phyloP scores from a whole-genome alignment of 2,329 filamentous ascomycete species.

The Paraphaeosphaeria minitans region DNA sequence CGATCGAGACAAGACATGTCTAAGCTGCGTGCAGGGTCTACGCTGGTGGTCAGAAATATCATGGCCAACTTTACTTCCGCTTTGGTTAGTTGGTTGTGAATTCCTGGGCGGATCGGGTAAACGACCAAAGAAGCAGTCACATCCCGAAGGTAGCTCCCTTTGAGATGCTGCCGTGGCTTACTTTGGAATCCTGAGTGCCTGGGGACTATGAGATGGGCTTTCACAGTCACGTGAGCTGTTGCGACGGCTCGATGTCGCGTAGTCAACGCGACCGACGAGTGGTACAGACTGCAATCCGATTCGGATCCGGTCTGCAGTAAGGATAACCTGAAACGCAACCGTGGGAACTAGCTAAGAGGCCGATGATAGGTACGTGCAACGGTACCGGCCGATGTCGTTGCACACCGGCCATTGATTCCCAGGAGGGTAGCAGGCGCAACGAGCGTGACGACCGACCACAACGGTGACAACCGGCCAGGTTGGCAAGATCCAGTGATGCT shows the following conservation, averaged over 20 bases:
- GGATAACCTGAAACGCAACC: constrained; percentile 27
- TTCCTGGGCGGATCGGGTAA: not conserved
- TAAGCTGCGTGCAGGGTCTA: constrained; percentile 3
- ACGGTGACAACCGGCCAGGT: constrained; percentile 15
- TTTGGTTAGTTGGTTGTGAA: not conserved
- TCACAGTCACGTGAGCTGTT: constrained; percentile 25
- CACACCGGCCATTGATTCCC: constrained; percentile 33
- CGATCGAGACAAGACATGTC: constrained; percentile 16
- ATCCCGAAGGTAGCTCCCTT: not conserved
- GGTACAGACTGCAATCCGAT: constrained; percentile 27
- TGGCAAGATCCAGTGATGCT: constrained; percentile 1
- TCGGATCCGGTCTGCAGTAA: constrained; percentile 31
- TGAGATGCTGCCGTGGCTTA: constrained; percentile 31
- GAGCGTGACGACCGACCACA: constrained; percentile 2
- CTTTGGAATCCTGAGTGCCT: constrained; percentile 30
- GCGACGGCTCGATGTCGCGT: constrained; percentile 9
- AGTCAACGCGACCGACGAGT: constrained; percentile 24
- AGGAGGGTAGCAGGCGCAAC: constrained; percentile 11
- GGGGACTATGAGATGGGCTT: constrained; percentile 2
- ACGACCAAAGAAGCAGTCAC: not conserved
- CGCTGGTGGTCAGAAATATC: not conserved
- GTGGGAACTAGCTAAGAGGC: constrained; percentile 23
- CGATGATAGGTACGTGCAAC: constrained; percentile 29
- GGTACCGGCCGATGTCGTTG: constrained; percentile 31
- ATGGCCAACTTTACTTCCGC: not conserved